These are phyloP conservation scores for Blastobotrys ciferrii DNA, from an alignment of 1,139 yeast genomes.

Conservation along the genomic window DNA sequence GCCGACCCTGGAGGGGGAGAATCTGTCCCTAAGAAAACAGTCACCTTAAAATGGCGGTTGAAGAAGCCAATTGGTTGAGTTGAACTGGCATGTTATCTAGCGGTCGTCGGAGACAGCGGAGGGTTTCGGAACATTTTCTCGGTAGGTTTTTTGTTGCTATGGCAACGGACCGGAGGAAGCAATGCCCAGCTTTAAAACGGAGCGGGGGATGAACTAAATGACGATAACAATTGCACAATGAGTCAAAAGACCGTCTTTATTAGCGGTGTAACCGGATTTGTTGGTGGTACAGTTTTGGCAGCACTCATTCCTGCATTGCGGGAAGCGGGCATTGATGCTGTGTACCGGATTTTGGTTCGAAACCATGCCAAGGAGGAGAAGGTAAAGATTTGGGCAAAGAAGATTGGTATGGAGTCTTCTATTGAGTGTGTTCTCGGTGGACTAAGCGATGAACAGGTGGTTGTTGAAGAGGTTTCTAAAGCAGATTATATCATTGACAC, in stretches of 20 bases:
- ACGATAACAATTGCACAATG: constrained; percentile 12
- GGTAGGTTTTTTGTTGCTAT: no score
- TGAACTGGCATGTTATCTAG: no score
- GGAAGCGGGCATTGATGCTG: constrained; percentile 26
- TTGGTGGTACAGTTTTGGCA: constrained; percentile 39
- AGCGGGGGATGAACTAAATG: no score
- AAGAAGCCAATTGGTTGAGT: no score
- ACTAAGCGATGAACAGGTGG: constrained; percentile 31
- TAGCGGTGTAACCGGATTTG: constrained; percentile 42
- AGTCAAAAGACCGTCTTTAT: constrained; percentile 18
- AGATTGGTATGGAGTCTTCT: constrained; percentile 17
- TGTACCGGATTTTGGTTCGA: constrained; percentile 35
- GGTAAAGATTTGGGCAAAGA: constrained; percentile 29
- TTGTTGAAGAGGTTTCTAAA: constrained; percentile 30
- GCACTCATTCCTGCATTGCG: constrained; percentile 28
- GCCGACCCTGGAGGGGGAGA: no score
- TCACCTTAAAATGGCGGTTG: no score
- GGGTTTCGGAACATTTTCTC: no score
- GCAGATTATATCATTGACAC: constrained; percentile 41
- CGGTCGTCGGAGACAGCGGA: no score
- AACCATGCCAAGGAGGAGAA: constrained; percentile 32
- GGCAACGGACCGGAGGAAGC: no score
- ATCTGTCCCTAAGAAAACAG: no score
- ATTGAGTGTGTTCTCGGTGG: constrained; percentile 30
- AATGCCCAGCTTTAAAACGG: no score